Evolutionary conservation across 306 rosid genomes (phyloP).

Genomic region (Argentina anserina): DNA sequence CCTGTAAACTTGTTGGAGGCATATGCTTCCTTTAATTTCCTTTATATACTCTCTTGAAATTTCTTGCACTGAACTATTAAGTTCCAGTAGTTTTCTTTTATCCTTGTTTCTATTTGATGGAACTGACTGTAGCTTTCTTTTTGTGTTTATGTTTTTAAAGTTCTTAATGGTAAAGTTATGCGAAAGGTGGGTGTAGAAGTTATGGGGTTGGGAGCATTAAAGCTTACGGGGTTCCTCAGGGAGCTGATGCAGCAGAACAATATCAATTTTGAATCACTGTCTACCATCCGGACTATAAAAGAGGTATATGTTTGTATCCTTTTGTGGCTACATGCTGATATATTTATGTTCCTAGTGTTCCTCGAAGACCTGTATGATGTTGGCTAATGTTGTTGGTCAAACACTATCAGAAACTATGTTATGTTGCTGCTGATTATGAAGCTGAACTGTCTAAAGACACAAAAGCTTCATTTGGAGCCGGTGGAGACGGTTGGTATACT

Average conservation of each 20-base stretch:
- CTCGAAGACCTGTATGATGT: background rate
- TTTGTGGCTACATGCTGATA: conserved; percentile 4
- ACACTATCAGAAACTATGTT: conserved; percentile 66
- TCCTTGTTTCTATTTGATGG: background rate
- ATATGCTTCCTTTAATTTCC: background rate
- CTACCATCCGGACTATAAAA: conserved; percentile 75
- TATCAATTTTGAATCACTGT: conserved; percentile 58
- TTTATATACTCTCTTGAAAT: background rate
- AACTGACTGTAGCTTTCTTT: conserved; percentile 2
- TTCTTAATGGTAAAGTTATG: conserved; percentile 82
- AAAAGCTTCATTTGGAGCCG: conserved; percentile 56
- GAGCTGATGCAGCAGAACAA: conserved; percentile 78
- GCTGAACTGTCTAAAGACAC: conserved; percentile 70
- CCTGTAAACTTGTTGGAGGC: background rate
- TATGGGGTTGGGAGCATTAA: conserved; percentile 84
- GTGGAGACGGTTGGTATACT: conserved; percentile 70
- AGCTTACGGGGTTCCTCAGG: conserved; percentile 76
- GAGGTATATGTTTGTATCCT: conserved; percentile 51
- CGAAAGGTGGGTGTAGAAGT: conserved; percentile 87
- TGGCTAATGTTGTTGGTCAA: conserved; percentile 25
- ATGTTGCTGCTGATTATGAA: conserved; percentile 82
- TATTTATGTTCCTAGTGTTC: background rate
- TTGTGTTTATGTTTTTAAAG: conserved; percentile 33
- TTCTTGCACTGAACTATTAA: background rate
- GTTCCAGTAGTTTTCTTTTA: background rate